Evolutionary conservation across 148 eudicot genomes (phyloP), one percentile per base, ranked within the genome.

Genomic region (Chenopodium berlandieri): DNA sequence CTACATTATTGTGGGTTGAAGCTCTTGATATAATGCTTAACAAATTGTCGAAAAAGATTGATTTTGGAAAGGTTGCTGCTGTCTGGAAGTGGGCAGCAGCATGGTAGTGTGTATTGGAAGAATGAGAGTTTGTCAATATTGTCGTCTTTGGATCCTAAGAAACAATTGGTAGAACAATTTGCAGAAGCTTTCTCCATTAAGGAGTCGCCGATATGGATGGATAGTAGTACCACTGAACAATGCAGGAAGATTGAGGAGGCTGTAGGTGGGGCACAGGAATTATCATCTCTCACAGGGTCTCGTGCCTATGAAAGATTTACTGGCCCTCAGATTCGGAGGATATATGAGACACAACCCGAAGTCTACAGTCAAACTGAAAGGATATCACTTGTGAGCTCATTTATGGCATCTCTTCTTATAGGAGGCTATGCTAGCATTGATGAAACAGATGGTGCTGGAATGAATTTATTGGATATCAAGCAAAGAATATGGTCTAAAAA

Each of bases 191-290:
- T 95, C 87, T 91, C 98, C 0, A 70, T 77, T 2, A 88, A 87
- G 30, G 97, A 95, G 73, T 94, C 97, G 2, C 98, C 99, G 0
- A 88, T 94, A 79, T 95, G 99, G 99, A 95, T 95, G 99, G 99
- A 95, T 82, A 86, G 99, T 69, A 89, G 95, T 87, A 92, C 95
- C 7, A 94, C 98, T 9, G 91, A 95, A 66, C 99, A 95, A 77
- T 95, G 99, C 88, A 95, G 76, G 82, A 91, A 85, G 32, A 90
- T 95, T 71, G 97, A 95, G 85, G 91, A 91, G 86, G 97, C 96
- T 58, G 85, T 93, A 56, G 98, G 98, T 60, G 97, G 97, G 73
- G 90, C 91, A 27, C 56, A 93, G 87, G 94, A 91, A 85, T 80
- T 95, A 62, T 91, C 96, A 46, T 86, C 87, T 75, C 86, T 95